Conservation (phyloP, 768 basidiomycete genomes). For the Tulasnella calospora region DNA sequence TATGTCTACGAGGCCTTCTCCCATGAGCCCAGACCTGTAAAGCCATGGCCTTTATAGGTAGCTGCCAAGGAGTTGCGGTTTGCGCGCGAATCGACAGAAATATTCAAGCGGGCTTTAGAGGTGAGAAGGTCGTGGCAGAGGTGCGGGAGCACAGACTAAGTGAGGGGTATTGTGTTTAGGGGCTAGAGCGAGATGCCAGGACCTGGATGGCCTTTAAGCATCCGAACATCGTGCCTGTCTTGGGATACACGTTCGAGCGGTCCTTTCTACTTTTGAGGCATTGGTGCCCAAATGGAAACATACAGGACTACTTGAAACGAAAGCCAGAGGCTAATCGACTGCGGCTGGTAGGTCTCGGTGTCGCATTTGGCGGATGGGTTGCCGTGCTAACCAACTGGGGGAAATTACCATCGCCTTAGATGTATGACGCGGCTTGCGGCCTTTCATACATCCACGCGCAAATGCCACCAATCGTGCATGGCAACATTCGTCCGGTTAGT, state of each 20-base stretch:
- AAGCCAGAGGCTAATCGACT: neutral
- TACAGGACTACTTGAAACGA: neutral
- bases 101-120: neutral
- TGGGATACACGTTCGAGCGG: neutral
- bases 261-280: neutral
- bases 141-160: neutral
- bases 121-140: neutral
- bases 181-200: neutral
- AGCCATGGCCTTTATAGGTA: neutral
- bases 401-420: neutral
- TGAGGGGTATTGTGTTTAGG: neutral
- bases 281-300: neutral
- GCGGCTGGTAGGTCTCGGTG: neutral
- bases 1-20: neutral
- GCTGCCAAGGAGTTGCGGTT: constrained; percentile 2
- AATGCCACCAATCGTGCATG: neutral
- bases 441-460: neutral
- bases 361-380: neutral
- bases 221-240: neutral
- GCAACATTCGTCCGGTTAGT: neutral
- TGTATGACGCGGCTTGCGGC: neutral
- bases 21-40: neutral
- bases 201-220: neutral
- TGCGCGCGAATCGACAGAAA: neutral
- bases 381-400: neutral